Evolutionary conservation across 163 green algal genomes (phyloP).

Genomic region (Smithsoniella earleae): DNA sequence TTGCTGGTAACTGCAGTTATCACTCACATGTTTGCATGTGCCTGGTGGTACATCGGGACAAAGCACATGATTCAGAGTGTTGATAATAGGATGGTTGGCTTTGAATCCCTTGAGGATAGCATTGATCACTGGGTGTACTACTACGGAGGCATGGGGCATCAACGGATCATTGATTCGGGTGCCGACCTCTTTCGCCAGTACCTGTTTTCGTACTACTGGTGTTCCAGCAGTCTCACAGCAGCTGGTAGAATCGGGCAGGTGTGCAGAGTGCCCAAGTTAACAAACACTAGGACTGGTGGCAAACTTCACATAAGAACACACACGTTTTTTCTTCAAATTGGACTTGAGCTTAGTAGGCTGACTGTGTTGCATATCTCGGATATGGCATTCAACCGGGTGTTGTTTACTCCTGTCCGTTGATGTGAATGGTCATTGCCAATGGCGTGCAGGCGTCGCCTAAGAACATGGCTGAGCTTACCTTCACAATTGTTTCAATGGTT

Average conservation of each 20-base stretch:
- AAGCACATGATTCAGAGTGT: background rate
- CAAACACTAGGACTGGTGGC: too few species aligned
- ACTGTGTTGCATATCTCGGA: too few species aligned
- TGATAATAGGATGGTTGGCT: background rate
- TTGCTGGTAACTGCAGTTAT: background rate
- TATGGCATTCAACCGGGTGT: too few species aligned
- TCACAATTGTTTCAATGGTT: background rate
- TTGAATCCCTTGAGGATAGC: background rate
- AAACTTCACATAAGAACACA: too few species aligned
- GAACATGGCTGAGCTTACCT: background rate
- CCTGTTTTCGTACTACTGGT: background rate
- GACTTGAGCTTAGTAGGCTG: too few species aligned
- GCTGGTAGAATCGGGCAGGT: background rate
- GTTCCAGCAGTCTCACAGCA: background rate
- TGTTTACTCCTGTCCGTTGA: too few species aligned
- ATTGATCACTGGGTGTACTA: background rate
- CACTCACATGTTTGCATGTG: conserved; percentile 1
- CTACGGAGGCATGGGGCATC: background rate
- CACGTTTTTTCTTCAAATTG: too few species aligned
- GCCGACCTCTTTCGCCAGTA: background rate
- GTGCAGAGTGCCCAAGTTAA: too few species aligned
- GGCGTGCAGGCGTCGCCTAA: too few species aligned
- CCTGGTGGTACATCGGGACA: background rate
- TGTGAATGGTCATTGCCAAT: too few species aligned
- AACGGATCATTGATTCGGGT: background rate